These are phyloP conservation scores for Capronia americana DNA, from an alignment of 2,329 filamentous ascomycete genomes.

Conservation along the genomic window DNA sequence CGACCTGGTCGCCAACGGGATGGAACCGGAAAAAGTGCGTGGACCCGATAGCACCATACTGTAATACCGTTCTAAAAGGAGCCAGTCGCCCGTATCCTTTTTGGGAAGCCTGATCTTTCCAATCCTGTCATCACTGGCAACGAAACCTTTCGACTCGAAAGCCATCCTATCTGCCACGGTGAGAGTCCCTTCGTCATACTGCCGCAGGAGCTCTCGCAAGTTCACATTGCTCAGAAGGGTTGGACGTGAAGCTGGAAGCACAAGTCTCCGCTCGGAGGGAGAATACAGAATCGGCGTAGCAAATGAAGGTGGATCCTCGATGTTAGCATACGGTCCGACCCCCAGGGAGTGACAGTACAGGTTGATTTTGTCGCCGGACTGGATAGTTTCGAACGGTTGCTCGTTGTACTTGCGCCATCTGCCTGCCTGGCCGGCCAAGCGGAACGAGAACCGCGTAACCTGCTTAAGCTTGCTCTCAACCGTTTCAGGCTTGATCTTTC, in stretches of 20 bases:
- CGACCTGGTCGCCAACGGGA: not conserved
- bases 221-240: not conserved
- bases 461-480: not conserved
- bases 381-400: not conserved
- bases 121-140: not conserved
- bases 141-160: not conserved
- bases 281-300: not conserved
- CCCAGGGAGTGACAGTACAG: not conserved
- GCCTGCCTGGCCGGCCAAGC: not conserved
- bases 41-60: too few relatives aligned
- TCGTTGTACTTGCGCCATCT: not conserved
- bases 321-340: not conserved
- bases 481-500: not conserved
- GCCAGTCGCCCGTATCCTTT: too few relatives aligned
- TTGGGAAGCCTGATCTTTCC: not conserved
- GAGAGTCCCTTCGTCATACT: not conserved
- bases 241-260: not conserved
- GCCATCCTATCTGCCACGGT: not conserved
- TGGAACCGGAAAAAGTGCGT: too few relatives aligned
- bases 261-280: not conserved
- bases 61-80: too few relatives aligned
- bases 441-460: not conserved
- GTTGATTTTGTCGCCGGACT: not conserved
- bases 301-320: not conserved
- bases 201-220: not conserved